Conservation (phyloP, 139 green algal genomes). For the Auxenochlorella protothecoides region DNA sequence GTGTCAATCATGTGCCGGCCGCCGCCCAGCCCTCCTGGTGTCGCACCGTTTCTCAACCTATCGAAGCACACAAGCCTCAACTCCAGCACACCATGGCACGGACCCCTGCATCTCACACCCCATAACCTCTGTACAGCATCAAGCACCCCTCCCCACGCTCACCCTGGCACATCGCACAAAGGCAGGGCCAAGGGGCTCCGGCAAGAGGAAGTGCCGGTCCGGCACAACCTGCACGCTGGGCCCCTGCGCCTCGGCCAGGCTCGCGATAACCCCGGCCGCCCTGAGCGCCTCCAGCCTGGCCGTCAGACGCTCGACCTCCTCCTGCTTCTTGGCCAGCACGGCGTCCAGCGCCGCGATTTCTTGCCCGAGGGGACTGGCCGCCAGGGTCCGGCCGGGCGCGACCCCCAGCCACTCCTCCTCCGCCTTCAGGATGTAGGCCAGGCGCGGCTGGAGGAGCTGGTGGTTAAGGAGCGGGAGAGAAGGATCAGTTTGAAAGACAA, state of each 20-base stretch:
- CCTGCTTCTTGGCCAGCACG: constrained; percentile 23
- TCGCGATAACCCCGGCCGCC: background rate
- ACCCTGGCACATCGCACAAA: constrained; percentile 10
- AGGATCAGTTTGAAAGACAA: background rate
- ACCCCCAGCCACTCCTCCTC: constrained; percentile 21
- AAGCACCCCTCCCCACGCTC: background rate
- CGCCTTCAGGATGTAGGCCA: constrained; percentile 11
- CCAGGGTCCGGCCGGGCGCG: background rate
- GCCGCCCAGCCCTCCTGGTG: no score
- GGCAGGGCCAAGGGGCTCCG: background rate
- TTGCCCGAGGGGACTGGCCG: background rate
- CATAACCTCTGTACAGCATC: background rate
- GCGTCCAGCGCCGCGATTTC: constrained; percentile 21
- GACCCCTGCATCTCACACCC: no score
- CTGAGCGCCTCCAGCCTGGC: constrained; percentile 8
- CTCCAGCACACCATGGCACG: no score
- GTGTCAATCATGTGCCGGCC: no score
- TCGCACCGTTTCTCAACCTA: no score
- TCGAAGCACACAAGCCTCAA: no score
- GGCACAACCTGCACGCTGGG: constrained; percentile 1
- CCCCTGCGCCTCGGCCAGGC: constrained; percentile 2
- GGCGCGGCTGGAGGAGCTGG: constrained; percentile 7
- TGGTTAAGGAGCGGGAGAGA: background rate
- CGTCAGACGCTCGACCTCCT: constrained; percentile 15
- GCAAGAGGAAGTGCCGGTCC: constrained; percentile 4